Base-by-base conservation (phyloP, 2,329 filamentous ascomycete genomes). In the Colletotrichum spaethianum region DNA sequence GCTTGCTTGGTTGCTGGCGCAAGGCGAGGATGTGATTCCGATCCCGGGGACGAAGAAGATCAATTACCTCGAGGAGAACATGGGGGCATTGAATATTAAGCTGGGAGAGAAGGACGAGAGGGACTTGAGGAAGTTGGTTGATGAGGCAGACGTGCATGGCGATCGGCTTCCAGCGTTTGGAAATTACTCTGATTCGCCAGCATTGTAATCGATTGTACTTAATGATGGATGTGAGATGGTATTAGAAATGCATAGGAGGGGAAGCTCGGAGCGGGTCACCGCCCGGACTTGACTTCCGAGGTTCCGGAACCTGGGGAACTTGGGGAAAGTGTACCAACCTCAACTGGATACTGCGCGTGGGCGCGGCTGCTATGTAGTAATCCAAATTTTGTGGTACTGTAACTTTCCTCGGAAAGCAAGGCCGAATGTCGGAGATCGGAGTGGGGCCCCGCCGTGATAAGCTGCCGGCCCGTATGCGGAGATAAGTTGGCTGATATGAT, bases 1-100 rank as follows among this genome's bases (percentile, higher is more conserved):
- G 1, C 82, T 93, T 36, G 91, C 91, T 0, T 93, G 91, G 90
- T 75, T 93, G 67, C 75, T 91, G 74, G 86, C 86, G 4, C 90
- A 92, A 75, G 89, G 88, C 0, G 83, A 87, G 2, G 88, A 91
- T 74, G 83, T 93, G 61, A 86, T 90, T 75, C 89, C 91, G 0
- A 93, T 88, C 62, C 86, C 85, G 0, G 87, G 86, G 1, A 88
- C 86, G 0, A 87, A 84, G 78, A 85, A 78, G 65, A 78, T 85
- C 46, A 81, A 82, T 74, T 86, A 85, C 67, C 76, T 89, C 36
- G 83, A 87, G 67, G 82, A 87, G 67, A 88, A 88, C 46, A 66
- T 82, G 5, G 80, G 75, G 3, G 80, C 82, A 1, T 46, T 80
- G 3, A 59, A 78, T 4, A 76, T 86, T 8, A 67, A 66, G 56